Base-by-base conservation (phyloP, 2,329 filamentous ascomycete species). In the Trichoderma atroviride region DNA sequence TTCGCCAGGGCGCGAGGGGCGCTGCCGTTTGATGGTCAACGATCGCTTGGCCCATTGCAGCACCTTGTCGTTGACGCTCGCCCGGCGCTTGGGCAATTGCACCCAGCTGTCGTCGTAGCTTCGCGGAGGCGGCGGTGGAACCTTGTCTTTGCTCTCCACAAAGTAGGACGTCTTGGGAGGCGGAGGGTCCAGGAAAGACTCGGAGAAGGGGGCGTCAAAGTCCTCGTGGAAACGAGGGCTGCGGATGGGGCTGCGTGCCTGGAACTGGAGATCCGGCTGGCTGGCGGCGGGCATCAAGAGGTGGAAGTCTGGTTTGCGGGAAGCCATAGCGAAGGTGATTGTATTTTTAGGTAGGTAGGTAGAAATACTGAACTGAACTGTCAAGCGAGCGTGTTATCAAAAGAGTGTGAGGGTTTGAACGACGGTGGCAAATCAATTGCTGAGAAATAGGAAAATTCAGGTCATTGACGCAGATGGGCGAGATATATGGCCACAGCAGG, bases 121-220 rank as follows among this genome's bases (percentile, higher is more conserved):
- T 53, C 55, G 65, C 19, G 55, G 55, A 59, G 40, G 55, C 33
- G 50, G 64, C 33, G 35, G 72, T 11, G 72, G 75, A 50, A 76
- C 74, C 16, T 73, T 77, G 61, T 73, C 75, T 55, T 75, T 74
- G 59, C 58, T 69, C 29, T 76, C 74, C 53, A 75, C 77, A 27
- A 74, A 71, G 33, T 75, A 72, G 2, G 76, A 76, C 22, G 75
- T 76, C 37, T 72, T 72, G 2, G 78, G 77, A 55, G 75, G 74
- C 0, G 77, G 77, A 56, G 76, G 74, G 64, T 79, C 78, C 71
- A 79, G 71, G 35, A 81, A 74, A 9, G 75, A 76, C 71, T 78
- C 76, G 43, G 77, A 80, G 71, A 81, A 80, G 19, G 79, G 79
- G 2, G 79, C 79, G 69, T 81, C 76, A 69, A 81, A 81, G 67